phyloP scores from a whole-genome alignment of 2,329 filamentous ascomycete genomes.

The Fusarium sp. region DNA sequence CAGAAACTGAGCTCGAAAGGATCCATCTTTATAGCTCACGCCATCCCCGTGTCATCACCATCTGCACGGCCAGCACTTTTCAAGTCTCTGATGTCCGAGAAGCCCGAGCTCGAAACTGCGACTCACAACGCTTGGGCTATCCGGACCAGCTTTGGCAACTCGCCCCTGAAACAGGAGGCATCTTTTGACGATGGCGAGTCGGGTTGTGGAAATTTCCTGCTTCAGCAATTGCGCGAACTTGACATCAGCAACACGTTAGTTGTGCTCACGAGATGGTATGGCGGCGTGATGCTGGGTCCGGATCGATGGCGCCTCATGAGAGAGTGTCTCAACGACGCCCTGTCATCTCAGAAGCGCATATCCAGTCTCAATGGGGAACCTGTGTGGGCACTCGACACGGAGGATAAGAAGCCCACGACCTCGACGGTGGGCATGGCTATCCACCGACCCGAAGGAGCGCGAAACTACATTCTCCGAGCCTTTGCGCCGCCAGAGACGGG shows the following conservation, averaged over 20 bases:
- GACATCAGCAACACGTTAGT: slow-evolving; percentile 65
- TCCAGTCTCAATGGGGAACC: slow-evolving; percentile 60
- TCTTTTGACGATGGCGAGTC: slow-evolving; percentile 72
- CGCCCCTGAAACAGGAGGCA: slow-evolving; percentile 59
- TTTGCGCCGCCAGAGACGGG: slow-evolving; percentile 61
- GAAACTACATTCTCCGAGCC: slow-evolving; percentile 67
- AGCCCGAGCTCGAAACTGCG: slow-evolving; percentile 64
- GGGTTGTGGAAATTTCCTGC: slow-evolving; percentile 67
- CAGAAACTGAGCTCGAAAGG: slow-evolving; percentile 62
- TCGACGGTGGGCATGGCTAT: slow-evolving; percentile 72
- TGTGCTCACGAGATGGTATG: slow-evolving; percentile 72
- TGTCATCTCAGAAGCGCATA: slow-evolving; percentile 61
- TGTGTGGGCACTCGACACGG: slow-evolving; percentile 70
- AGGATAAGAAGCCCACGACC: slow-evolving; percentile 58
- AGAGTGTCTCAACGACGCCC: slow-evolving; percentile 65
- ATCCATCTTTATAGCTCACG: slow-evolving; percentile 70
- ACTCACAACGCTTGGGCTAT: slow-evolving; percentile 69
- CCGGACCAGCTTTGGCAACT: slow-evolving; percentile 51
- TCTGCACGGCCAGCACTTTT: slow-evolving; percentile 59
- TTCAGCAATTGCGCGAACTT: slow-evolving; percentile 65
- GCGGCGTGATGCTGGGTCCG: slow-evolving; percentile 70
- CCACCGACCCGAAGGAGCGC: slow-evolving; percentile 77
- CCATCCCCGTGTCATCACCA: slow-evolving; percentile 51
- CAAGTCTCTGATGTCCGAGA: slow-evolving; percentile 59
- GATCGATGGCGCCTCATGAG: slow-evolving; percentile 74